These are phyloP conservation scores for Sclerotinia minor DNA, from an alignment of 2,329 filamentous ascomycete genomes.

Conservation along the genomic window DNA sequence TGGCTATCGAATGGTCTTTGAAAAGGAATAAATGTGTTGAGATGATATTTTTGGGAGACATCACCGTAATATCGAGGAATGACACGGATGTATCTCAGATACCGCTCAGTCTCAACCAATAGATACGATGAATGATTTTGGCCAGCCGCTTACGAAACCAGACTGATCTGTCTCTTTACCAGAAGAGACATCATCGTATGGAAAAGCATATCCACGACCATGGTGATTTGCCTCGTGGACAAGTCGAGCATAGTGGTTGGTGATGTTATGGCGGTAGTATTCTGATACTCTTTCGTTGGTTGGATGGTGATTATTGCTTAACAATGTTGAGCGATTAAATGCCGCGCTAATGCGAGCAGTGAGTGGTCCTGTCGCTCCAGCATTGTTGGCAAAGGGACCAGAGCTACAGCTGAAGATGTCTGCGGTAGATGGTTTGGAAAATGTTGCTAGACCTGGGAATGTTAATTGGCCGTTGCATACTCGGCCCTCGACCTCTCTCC, in stretches of 20 bases:
- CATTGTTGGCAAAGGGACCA: conserved; percentile 55
- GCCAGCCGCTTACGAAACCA: conserved; percentile 46
- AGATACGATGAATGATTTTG: conserved; percentile 18
- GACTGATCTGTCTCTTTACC: conserved; percentile 59
- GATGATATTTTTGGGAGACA: not conserved
- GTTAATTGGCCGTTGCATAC: conserved; percentile 42
- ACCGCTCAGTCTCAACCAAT: conserved; percentile 10
- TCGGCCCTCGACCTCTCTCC: conserved; percentile 54
- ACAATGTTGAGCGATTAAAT: conserved; percentile 36
- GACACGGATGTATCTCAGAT: not conserved
- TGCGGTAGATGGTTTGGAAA: conserved; percentile 55
- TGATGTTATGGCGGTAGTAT: conserved; percentile 56
- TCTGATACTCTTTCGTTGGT: conserved; percentile 47
- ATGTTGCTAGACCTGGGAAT: conserved; percentile 50
- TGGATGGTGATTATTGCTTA: conserved; percentile 51
- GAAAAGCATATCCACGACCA: conserved; percentile 63
- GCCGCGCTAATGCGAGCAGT: conserved; percentile 35
- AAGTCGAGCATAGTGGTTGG: conserved; percentile 64
- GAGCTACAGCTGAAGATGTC: conserved; percentile 69
- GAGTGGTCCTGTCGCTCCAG: conserved; percentile 29
- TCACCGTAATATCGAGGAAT: not conserved
- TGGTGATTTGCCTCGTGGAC: conserved; percentile 62
- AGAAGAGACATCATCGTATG: conserved; percentile 67
- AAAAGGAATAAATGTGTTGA: not conserved
- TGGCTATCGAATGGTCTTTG: not conserved